Conservation (phyloP, 495 filamentous ascomycete species). For the Tuber calosporum region DNA sequence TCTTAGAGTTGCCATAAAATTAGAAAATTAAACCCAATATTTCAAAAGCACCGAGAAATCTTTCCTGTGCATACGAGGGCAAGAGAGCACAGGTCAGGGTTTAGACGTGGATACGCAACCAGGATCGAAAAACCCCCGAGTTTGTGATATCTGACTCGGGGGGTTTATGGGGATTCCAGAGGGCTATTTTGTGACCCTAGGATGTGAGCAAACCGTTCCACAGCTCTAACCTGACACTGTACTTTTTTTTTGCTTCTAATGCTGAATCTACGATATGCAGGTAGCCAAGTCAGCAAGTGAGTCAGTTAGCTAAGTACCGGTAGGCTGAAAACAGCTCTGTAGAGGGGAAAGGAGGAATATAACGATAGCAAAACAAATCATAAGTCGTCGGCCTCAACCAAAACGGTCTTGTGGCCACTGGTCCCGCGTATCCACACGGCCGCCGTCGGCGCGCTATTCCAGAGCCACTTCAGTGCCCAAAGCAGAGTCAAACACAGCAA, state of each 20-base stretch:
- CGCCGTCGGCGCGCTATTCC: background rate
- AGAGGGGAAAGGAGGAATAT: background rate
- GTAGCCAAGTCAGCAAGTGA: background rate
- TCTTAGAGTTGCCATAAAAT: background rate
- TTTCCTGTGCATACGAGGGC: background rate
- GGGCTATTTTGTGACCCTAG: background rate
- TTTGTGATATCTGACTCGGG: background rate
- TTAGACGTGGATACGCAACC: background rate
- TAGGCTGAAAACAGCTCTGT: background rate
- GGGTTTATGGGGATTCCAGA: background rate
- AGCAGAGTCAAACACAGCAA: background rate
- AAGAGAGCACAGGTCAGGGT: background rate
- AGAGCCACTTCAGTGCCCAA: background rate
- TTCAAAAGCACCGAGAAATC: too few relatives aligned
- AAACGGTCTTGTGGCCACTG: background rate
- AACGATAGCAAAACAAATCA: background rate
- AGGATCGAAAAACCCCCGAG: background rate
- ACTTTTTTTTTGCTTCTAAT: background rate
- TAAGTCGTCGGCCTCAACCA: background rate
- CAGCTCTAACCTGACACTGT: background rate
- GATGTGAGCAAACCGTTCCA: background rate
- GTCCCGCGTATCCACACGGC: background rate
- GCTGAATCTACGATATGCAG: background rate
- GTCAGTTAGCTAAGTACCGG: background rate
- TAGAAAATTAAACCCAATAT: background rate